Evolutionary conservation across 73 alveolate species (phyloP), one percentile per base, ranked within the genome.

Genomic region (Effrenium voratum): DNA sequence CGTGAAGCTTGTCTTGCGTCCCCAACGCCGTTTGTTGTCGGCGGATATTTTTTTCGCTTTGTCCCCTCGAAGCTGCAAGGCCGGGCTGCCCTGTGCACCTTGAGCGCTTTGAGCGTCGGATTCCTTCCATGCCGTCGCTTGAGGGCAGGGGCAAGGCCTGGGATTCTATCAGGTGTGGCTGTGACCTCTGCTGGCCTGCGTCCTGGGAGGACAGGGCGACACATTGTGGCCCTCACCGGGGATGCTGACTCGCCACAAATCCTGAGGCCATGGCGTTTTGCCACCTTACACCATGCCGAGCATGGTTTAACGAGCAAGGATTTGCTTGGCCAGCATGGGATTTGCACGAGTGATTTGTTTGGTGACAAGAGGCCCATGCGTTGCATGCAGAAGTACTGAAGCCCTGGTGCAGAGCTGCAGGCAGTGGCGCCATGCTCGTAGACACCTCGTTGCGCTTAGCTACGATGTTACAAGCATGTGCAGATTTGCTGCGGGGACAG

Each of bases 341-440:
- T 8, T 8, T 52, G 8, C 19, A 52, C 26, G 63, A 19, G 8
- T 52, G 8, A 52, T 8, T 8, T 8, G 8, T 52, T 52, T 12
- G 63, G 63, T 8, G 8, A 12, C 19, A 52, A 19, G 63, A 52
- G 26, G 63, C 63, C 63, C 63, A 52, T 52, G 63, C 26, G n/a
- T n/a, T n/a, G n/a, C n/a, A n/a, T n/a, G n/a, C n/a, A n/a, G n/a
- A n/a, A n/a, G n/a, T n/a, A n/a, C n/a, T n/a, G 63, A 52, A 52
- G 63, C 19, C 63, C 8, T 52, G 63, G 63, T 52, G 63, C 19
- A 19, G 26, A 52, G 26, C 22, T 43, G 22, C 45, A 86, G 94
- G 94, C 94, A 86, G 60, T 86, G 94, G 94, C 94, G 94, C 46
- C 59, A 59, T 24, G 94, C 94, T 43, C 94, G 94, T 38, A 86